Conservation (phyloP, 225 moss, liverwort and hornwort species). For the Sphagnum tenellum region DNA sequence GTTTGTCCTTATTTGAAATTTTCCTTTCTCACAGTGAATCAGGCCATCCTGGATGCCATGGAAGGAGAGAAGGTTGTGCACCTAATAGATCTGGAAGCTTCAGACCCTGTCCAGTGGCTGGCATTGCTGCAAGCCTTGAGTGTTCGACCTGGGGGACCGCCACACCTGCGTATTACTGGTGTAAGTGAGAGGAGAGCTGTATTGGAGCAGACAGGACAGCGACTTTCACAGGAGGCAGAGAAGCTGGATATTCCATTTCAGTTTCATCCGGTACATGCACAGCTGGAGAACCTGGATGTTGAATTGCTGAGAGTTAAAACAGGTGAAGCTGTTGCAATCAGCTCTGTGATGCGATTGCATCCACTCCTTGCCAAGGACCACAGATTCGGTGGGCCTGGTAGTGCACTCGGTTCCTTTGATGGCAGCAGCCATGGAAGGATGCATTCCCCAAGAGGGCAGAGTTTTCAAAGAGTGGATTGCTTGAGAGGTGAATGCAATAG, state of each 20-base stretch:
- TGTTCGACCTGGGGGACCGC: conserved; percentile 60
- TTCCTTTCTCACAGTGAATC: conserved; percentile 62
- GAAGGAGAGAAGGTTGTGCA: conserved; percentile 76
- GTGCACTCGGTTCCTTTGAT: too few relatives aligned
- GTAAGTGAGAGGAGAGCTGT: conserved; percentile 51
- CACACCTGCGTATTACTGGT: conserved; percentile 64
- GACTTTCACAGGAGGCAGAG: conserved; percentile 60
- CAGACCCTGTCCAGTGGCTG: conserved; percentile 73
- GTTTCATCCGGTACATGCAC: conserved; percentile 53
- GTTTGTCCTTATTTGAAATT: conserved; percentile 74
- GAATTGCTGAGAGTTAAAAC: conserved; percentile 49
- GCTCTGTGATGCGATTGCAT: conserved; percentile 68
- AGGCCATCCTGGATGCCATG: conserved; percentile 69
- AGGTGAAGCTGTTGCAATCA: conserved; percentile 71
- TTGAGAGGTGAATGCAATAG: conserved; percentile 4
- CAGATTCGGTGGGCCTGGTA: neutral
- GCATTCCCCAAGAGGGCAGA: too few relatives aligned
- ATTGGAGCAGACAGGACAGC: conserved; percentile 60
- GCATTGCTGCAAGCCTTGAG: conserved; percentile 65
- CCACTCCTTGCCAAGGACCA: conserved; percentile 52
- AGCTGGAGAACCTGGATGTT: conserved; percentile 38
- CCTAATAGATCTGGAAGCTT: conserved; percentile 69
- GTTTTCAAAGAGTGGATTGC: neutral
- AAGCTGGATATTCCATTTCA: conserved; percentile 60
- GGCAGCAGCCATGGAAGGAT: too few relatives aligned